Evolutionary conservation across 1,284 basidiomycete genomes (phyloP), one percentile per base, ranked within the genome.

Genomic region (Puccinia polysora): DNA sequence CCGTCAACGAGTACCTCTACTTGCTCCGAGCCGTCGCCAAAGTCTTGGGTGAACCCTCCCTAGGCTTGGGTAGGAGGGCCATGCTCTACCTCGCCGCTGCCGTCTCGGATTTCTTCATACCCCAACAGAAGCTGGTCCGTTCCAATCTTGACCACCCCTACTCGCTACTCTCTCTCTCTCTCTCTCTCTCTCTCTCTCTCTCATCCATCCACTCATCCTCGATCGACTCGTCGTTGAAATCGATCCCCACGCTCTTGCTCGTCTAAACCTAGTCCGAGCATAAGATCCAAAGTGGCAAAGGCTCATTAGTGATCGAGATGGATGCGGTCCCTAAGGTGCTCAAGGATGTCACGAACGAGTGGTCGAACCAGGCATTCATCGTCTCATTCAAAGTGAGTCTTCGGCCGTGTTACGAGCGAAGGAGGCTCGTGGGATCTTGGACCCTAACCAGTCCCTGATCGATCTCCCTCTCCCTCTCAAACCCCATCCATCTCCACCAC

Each of bases 21-120:
- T 82, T 97, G 4, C 82, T 98, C 34, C 86, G 90, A 34, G 89
- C 88, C 0, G 85, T 97, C 62, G 89, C 89, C 74, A 77, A 78
- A 8, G 80, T 80, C 5, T 83, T 86, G 83, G 65, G 65, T 18
- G 65, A 68, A 45, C 52, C 52, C 14, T 40, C 52, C 5, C 23
- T 68, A 10, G 65, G 65, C 25, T 78, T 95, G 1, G 86, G 89
- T 1, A 82, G 89, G 65, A 84, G 83, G 40, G 89, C 88, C 1
- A 86, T 98, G 86, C 97, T 92, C 81, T 98, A 97, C 79, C 87
- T 98, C 65, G 95, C 95, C 14, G 95, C 95, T 0, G 96, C 96
- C 0, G 96, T 98, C 53, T 93, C 89, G 79, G 95, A 98, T 81
- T 98, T 98, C 80, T 98, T 97, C 83, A 83, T 98, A 50, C 95